phyloP scores from a whole-genome alignment of 176 grass and related monocot species.

The Zea luxurians region DNA sequence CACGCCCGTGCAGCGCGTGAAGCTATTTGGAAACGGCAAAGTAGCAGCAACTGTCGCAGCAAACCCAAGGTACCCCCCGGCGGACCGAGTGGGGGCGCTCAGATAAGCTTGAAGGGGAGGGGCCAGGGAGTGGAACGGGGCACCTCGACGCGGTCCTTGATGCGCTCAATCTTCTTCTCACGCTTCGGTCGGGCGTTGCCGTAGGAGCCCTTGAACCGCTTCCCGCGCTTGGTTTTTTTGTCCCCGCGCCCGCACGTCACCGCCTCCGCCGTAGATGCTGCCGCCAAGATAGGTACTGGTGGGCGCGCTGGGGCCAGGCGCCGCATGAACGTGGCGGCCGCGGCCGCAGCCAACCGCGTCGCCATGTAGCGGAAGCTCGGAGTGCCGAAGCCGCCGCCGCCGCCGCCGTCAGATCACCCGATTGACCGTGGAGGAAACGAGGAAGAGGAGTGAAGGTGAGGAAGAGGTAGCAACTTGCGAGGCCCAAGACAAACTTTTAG shows the following conservation, averaged over 20 bases:
- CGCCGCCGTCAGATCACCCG: slow-evolving; percentile 33
- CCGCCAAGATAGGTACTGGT: slow-evolving; percentile 25
- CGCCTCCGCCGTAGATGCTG: slow-evolving; percentile 26
- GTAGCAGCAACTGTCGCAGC: not conserved
- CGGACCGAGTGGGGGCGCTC: slow-evolving; percentile 24
- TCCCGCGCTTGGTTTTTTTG: slow-evolving; percentile 95
- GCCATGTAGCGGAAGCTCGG: slow-evolving; percentile 49
- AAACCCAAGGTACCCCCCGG: slow-evolving; percentile 48
- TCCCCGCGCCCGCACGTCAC: slow-evolving; percentile 91
- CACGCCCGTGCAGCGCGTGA: not conserved
- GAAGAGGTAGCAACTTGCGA: not conserved
- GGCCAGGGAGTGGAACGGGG: slow-evolving; percentile 94
- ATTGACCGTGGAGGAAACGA: not conserved
- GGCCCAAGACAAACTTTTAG: slow-evolving; percentile 14
- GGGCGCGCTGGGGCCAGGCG: slow-evolving; percentile 37
- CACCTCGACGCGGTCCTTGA: slow-evolving; percentile 98
- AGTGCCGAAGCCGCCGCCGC: slow-evolving; percentile 38
- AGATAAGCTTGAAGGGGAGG: slow-evolving; percentile 96
- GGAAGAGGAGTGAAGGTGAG: not conserved
- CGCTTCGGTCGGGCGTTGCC: slow-evolving; percentile 80
- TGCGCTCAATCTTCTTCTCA: slow-evolving; percentile 91
- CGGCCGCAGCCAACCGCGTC: slow-evolving; percentile 55
- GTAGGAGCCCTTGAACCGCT: slow-evolving; percentile 97
- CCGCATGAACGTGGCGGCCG: slow-evolving; percentile 40
- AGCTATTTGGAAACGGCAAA: slow-evolving; percentile 31